Base-by-base conservation (phyloP, 768 basidiomycete species). In the Boletus edulis region DNA sequence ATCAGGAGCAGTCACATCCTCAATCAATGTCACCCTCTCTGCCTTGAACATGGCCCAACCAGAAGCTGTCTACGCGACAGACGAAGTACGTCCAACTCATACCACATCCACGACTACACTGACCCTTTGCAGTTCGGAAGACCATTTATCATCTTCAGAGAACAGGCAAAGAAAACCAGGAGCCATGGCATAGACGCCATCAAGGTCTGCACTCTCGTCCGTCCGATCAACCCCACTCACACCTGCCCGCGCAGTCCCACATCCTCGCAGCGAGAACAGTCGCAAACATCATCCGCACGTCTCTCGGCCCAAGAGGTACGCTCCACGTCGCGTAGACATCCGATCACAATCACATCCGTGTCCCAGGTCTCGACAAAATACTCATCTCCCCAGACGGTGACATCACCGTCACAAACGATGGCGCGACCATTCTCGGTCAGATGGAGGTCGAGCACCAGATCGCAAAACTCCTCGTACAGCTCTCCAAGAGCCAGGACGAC, bases 401-500 rank as follows among this genome's bases (percentile, higher is more conserved):
- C 65, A 98, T 99, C 66, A 98, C 95, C 32, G 96, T 98, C 37
- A 98, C 97, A 14, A 99, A 99, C 74, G 97, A 99, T 73, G 97
- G 97, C 47, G 97, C 97, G 7, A 99, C 97, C 22, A 99, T 99
- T 63, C 78, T 99, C 53, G 85, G 94, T 22, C 96, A 98, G 77
- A 98, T 99, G 94, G 93, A 97, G 72, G 95, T 98, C 49, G 96
- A 98, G 67, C 96, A 99, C 70, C 96, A 96, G 76, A 96, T 99
- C 67, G 97, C 97, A 56, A 99, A 97, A 75, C 82, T 99, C 43
- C 82, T 99, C 34, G 97, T 99, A 2, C 91, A 98, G 67, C 79
- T 98, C 40, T 95, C 93, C 17, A 96, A 95, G 78, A 94, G 91
- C 70, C 97, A 99, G 76, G 97, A 99, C 71, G 97, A 99, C 72